Evolutionary conservation across 371 early-diverging fungal species (phyloP).

Genomic region (Circinella umbellata): DNA sequence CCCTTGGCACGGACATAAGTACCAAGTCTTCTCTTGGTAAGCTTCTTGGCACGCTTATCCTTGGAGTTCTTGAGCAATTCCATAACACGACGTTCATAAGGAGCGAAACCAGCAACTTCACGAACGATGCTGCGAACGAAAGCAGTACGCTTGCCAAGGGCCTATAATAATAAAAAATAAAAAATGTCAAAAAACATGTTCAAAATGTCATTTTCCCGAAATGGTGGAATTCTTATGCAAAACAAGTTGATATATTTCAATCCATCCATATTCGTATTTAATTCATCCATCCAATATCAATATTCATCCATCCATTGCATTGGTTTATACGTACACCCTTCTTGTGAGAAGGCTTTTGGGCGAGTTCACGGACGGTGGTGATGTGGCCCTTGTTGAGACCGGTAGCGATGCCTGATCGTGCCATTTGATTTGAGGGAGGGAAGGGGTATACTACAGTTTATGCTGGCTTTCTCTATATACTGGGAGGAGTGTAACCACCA

Average conservation of each 20-base stretch:
- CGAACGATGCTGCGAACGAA: constrained; percentile 95
- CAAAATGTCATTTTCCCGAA: neutral
- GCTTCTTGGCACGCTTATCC: constrained; percentile 99
- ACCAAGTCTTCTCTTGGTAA: constrained; percentile 98
- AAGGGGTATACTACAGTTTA: constrained; percentile 1
- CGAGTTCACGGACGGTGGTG: constrained; percentile 81
- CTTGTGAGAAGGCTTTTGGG: constrained; percentile 79
- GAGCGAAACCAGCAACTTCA: constrained; percentile 98
- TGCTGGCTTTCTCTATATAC: too few relatives aligned
- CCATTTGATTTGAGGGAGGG: constrained; percentile 12
- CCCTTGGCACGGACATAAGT: constrained; percentile 97
- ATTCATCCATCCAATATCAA: constrained; percentile 15
- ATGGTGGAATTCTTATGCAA: neutral
- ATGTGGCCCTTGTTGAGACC: constrained; percentile 89
- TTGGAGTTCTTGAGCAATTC: constrained; percentile 99
- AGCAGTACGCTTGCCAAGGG: constrained; percentile 81
- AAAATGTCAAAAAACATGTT: neutral
- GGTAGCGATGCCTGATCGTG: constrained; percentile 75
- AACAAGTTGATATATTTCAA: neutral
- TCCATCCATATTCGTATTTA: neutral
- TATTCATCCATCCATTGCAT: constrained; percentile 36
- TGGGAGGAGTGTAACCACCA: too few relatives aligned
- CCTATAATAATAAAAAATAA: constrained; percentile 39
- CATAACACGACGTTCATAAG: constrained; percentile 99
- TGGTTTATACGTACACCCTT: constrained; percentile 82